Evolutionary conservation across 768 basidiomycete genomes (phyloP), one percentile per base, ranked within the genome.

Genomic region (Collybia sordida): DNA sequence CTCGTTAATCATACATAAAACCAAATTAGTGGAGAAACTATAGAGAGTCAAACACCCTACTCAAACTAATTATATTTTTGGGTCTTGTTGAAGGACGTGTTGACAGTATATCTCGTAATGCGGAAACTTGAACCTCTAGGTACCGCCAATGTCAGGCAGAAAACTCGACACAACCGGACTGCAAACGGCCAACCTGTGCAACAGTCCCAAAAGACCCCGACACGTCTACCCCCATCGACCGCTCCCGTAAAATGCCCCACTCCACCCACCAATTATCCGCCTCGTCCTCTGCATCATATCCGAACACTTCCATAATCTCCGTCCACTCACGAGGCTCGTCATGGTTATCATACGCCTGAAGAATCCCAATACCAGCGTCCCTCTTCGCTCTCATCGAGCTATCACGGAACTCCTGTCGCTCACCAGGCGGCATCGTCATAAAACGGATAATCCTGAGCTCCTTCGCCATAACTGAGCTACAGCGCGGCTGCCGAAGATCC

Each of bases 251-350:
- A 21, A 77, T 51, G 7, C 80, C 80, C 75, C 77, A 81, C 47
- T 74, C 67, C 25, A 76, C 62, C 80, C 81, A 83, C 81, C 81
- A 83, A 49, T 82, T 74, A 48, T 82, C 80, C 6, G 80, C 82
- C 22, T 79, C 77, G 24, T 83, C 80, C 57, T 79, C 77, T 18
- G 79, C 77, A 49, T 81, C 76, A 56, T 83, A 82, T 11, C 71
- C 71, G 54, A 80, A 83, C 21, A 79, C 53, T 18, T 71, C 69
- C 48, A 72, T 74, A 38, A 80, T 66, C 45, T 74, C 72, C 14
- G 71, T 67, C 75, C 81, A 83, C 51, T 79, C 67, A 4, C 43
- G 54, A 4, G 52, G 38, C 49, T 56, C 52, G 23, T 59, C 53
- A 12, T 18, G 6, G 12, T 51, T 50, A 21, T 54, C 43, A 21